Conservation (phyloP, 1,139 yeast species). For the Pichia sp. region DNA sequence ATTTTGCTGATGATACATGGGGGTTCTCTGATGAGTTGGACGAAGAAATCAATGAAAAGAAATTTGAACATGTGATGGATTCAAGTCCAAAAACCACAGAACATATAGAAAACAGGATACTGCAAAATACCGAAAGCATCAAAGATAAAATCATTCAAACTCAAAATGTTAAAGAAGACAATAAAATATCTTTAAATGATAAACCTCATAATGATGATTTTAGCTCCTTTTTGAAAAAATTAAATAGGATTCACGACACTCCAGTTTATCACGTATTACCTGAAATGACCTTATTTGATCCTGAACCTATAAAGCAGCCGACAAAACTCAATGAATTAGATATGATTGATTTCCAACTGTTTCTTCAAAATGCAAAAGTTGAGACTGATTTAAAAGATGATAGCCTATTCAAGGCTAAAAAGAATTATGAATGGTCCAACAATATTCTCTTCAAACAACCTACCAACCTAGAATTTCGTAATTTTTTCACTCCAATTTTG, state of each 20-base stretch:
- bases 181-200: not conserved
- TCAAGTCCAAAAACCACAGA: too few species aligned
- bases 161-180: not conserved
- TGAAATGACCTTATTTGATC: constrained; percentile 18
- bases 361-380: constrained; percentile 37
- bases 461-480: constrained; percentile 34
- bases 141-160: not conserved
- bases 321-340: constrained; percentile 5
- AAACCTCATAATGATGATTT: not conserved
- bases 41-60: not conserved
- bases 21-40: constrained; percentile 1
- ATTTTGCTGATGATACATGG: not conserved
- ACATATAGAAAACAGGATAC: too few species aligned
- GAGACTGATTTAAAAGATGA: constrained; percentile 34
- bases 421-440: constrained; percentile 48
- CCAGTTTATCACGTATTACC: constrained; percentile 12
- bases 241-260: constrained; percentile 16
- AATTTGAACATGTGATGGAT: not conserved
- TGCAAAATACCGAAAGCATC: not conserved
- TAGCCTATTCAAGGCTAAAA: constrained; percentile 37
- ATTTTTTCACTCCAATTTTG: constrained; percentile 43
- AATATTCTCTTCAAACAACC: constrained; percentile 28
- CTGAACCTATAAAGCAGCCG: constrained; percentile 14
- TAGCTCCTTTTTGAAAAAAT: constrained; percentile 12
- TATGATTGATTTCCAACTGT: constrained; percentile 19